Conservation (phyloP, 148 eudicot genomes). For the Rhododendron williamsianum region DNA sequence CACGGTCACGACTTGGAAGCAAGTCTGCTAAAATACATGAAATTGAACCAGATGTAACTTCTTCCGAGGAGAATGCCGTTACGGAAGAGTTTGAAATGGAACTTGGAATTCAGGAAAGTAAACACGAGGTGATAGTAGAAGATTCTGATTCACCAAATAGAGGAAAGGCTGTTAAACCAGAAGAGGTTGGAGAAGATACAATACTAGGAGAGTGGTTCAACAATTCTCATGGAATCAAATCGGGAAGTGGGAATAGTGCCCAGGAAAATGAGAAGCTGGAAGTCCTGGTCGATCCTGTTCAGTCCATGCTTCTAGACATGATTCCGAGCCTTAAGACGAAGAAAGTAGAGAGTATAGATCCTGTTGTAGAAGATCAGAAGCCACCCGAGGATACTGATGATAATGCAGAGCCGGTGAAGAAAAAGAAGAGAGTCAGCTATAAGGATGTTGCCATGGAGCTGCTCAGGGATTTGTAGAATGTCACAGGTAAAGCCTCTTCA, state of each 20-base stretch:
- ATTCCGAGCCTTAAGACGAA: slow-evolving; percentile 46
- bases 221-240: slow-evolving; percentile 12
- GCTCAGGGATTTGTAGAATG: slow-evolving; percentile 45
- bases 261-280: slow-evolving; percentile 28
- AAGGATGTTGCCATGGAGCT: slow-evolving; percentile 53
- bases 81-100: slow-evolving; percentile 14
- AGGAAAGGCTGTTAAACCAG: slow-evolving; percentile 15
- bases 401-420: slow-evolving; percentile 41
- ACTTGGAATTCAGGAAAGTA: slow-evolving; percentile 14
- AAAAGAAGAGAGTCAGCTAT: slow-evolving; percentile 78
- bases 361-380: slow-evolving; percentile 14
- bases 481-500: background rate
- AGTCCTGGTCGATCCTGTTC: slow-evolving; percentile 51
- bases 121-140: slow-evolving; percentile 12
- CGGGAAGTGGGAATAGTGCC: slow-evolving; percentile 17
- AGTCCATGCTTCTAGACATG: slow-evolving; percentile 59
- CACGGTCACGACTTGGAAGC: slow-evolving; percentile 44
- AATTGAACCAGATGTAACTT: slow-evolving; percentile 33
- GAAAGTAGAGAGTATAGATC: slow-evolving; percentile 18
- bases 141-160: slow-evolving; percentile 21
- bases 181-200: slow-evolving; percentile 9
- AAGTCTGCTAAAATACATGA: slow-evolving; percentile 60
- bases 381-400: slow-evolving; percentile 6
- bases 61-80: slow-evolving; percentile 27
- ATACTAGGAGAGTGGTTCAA: slow-evolving; percentile 5